Evolutionary conservation across 2,329 filamentous ascomycete genomes (phyloP).

Genomic region (Blastomyces parvus): DNA sequence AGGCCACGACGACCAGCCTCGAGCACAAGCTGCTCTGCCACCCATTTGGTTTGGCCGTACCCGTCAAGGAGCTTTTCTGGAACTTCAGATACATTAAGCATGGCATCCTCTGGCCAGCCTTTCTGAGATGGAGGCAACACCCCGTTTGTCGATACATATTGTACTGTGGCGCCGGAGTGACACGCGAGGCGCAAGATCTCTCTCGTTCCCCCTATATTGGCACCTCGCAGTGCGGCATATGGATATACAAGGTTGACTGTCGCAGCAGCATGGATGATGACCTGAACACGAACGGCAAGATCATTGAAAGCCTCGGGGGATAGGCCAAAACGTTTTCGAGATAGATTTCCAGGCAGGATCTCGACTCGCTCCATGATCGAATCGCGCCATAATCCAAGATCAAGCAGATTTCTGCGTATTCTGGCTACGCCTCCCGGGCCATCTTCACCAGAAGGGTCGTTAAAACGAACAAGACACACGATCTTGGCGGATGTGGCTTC

Average conservation of each 20-base stretch:
- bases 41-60: constrained; percentile 75
- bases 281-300: constrained; percentile 56
- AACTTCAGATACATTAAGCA: constrained; percentile 58
- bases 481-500: constrained; percentile 60
- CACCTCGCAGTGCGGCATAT: constrained; percentile 62
- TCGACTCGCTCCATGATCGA: constrained; percentile 69
- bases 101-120: constrained; percentile 62
- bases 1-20: constrained; percentile 60
- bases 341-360: constrained; percentile 63
- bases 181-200: constrained; percentile 64
- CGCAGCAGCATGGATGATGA: constrained; percentile 68
- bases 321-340: constrained; percentile 59
- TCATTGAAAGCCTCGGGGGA: constrained; percentile 55
- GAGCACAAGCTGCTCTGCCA: constrained; percentile 63
- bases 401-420: constrained; percentile 66
- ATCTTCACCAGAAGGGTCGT: constrained; percentile 55
- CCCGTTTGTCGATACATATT: constrained; percentile 72
- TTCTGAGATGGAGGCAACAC: constrained; percentile 61
- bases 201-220: constrained; percentile 70
- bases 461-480: constrained; percentile 64
- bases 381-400: constrained; percentile 67
- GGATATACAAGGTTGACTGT: constrained; percentile 75
- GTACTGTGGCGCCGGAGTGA: constrained; percentile 58
- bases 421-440: constrained; percentile 59
- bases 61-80: constrained; percentile 60